Base-by-base conservation (phyloP, 1,284 basidiomycete genomes). In the Veloporphyrellus conicus region DNA sequence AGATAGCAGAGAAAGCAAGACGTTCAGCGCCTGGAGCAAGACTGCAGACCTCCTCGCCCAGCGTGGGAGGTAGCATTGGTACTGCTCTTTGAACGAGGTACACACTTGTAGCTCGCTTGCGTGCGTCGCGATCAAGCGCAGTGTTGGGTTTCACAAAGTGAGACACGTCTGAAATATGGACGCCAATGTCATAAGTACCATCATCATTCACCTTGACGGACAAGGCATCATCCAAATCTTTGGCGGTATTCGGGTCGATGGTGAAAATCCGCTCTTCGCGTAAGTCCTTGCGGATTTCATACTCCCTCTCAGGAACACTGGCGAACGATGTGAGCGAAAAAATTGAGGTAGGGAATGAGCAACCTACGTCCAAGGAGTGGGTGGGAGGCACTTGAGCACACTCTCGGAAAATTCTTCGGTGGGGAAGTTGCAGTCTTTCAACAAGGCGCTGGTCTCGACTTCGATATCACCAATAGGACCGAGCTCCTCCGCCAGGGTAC, bases 351-450 rank as follows among this genome's bases (percentile, higher is more conserved):
- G 33, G 18, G 16, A 45, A 45, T 27, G 34, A 53, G 31, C 20
- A 41, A 80, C 86, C 74, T 67, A 90, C 89, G 77, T 82, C 93
- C 93, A 98, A 9, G 94, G 93, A 49, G 89, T 77, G 32, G 95
- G 93, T 25, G 96, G 96, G 27, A 99, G 72, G 65, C 94, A 97
- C 68, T 97, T 97, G 59, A 93, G 69, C n/a, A 96, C 93, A 59
- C 89, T 89, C 40, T 94, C 92, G 14, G 84, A 80, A 67, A 94
- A 94, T 55, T 95, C 92, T 66, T 95, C 92, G 0, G 90, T 90
- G 1, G 92, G 92, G 82, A 94, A 94, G 70, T 98, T 97, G 76
- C 93, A 96, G 68, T 99, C 95, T 69, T 98, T 98, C 57, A 99
- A 78, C 50, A 99, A 74, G 12, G 96, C 96, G 56, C 91, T 93